Base-by-base conservation (phyloP, 768 basidiomycete species). In the Clitopilus passeckerianus region DNA sequence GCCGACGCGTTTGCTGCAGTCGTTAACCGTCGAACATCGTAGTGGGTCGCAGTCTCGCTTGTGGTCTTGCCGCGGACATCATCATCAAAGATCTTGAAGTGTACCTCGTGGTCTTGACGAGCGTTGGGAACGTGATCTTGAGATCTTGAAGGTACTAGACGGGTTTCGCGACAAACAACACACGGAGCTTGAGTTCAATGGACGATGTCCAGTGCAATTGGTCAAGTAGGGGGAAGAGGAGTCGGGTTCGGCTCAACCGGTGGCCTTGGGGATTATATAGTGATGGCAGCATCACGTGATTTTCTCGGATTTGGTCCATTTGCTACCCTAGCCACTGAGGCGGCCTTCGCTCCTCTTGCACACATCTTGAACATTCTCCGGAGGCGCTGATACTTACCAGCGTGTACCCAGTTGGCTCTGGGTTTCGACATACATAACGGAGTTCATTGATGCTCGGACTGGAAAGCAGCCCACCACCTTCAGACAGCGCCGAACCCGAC, bases 381-480 rank as follows among this genome's bases (percentile, higher is more conserved):
- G 54, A 34, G 33, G 54, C 35, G 10, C 35, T 34, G 24, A 33
- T 27, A 33, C 0, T 34, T 27, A 24, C 54, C 27, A n/a, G 33
- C 24, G 27, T 34, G 30, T 5, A 22, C 46, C 46, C 54, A 55
- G 35, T 55, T 16, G 27, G 2, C 35, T 35, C 54, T 34, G 33
- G 35, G 30, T 55, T 8, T 33, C 54, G 54, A 33, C 54, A 33
- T 55, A 34, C 54, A 34, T 33, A 34, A 33, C 54, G 35, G 35
- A 20, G 35, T 57, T 74, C 66, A 23, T 60, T 58, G 35, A 60
- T 60, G 59, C 54, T 63, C 10, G 46, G 57, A n/a, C 33, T 57
- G 60, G 56, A 57, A 50, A 43, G 16, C 57, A 54, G 54, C 59
- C 56, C 60, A 53, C 57, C 56, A 59, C 50, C 62, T 33, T 30